Conservation (phyloP, 768 basidiomycete species). For the Mycena galopus region DNA sequence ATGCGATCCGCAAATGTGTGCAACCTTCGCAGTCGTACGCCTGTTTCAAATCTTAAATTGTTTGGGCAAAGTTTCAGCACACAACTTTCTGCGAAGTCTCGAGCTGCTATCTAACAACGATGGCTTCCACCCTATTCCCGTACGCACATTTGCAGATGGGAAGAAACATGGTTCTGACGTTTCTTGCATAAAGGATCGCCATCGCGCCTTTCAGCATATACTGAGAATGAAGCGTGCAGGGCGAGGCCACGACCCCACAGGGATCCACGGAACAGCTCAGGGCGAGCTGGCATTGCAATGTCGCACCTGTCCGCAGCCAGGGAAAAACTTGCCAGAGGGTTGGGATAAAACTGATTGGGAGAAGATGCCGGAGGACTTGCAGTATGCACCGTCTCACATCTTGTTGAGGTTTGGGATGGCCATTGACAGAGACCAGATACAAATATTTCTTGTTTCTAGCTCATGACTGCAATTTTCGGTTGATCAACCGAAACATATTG, state of each 20-base stretch:
- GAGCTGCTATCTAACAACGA: background rate
- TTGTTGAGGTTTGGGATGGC: too few species aligned
- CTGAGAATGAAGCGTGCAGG: background rate
- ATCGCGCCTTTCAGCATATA: background rate
- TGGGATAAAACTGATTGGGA: constrained; percentile 9
- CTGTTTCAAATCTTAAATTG: constrained; percentile 4
- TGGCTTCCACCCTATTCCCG: background rate
- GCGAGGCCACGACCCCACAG: background rate
- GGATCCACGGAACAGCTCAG: background rate
- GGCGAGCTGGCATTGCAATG: constrained; percentile 20
- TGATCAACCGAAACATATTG: background rate
- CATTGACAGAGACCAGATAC: too few species aligned
- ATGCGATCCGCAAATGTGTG: background rate
- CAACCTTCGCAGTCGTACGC: constrained; percentile 6
- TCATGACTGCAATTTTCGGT: background rate
- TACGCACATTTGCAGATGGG: background rate
- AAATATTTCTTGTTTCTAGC: too few species aligned
- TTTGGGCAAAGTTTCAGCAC: constrained; percentile 1
- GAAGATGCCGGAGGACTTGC: background rate
- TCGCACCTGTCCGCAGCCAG: constrained; percentile 15
- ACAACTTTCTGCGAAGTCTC: background rate
- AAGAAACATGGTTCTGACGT: background rate
- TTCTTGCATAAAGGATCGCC: background rate
- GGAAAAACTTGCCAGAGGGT: background rate
- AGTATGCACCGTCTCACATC: too few species aligned